Percentiles rank a stretch among this genome's conserved stretches.
Evolutionary conservation across 73 alveolate genomes (phyloP).

Genomic region (Durusdinium trenchii): DNA sequence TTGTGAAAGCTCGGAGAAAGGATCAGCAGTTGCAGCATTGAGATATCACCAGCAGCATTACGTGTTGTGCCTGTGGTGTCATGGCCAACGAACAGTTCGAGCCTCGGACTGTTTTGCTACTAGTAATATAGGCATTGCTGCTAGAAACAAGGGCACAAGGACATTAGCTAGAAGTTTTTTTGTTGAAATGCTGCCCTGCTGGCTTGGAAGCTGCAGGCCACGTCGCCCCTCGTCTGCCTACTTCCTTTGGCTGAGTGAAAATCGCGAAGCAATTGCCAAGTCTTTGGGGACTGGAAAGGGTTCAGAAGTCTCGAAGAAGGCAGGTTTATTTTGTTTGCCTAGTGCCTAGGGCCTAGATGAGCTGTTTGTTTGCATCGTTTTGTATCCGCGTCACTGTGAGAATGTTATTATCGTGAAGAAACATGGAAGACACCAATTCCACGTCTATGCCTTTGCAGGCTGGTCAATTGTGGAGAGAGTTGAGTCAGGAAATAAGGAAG

Average conservation of each 20-base stretch:
- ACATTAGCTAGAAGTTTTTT: not conserved
- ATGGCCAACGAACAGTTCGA: conserved; percentile 54
- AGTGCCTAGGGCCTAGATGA: too few species aligned
- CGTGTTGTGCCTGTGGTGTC: not conserved
- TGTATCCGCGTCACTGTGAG: not conserved
- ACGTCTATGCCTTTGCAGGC: not conserved
- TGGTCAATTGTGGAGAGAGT: conserved; percentile 22
- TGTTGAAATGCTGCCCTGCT: not conserved
- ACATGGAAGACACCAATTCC: not conserved
- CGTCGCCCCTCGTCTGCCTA: conserved; percentile 47
- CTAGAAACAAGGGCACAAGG: not conserved
- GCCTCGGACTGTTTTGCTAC: not conserved
- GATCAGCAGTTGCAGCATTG: too few species aligned
- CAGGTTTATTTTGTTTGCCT: not conserved
- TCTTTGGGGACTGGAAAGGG: conserved; percentile 36
- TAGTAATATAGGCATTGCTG: not conserved
- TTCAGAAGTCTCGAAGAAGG: conserved; percentile 47
- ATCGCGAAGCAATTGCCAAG: conserved; percentile 47
- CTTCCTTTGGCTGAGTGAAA: conserved; percentile 26
- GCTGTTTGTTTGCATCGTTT: too few species aligned
- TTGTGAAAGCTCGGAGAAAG: too few species aligned
- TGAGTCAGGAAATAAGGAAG: not conserved
- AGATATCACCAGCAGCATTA: too few species aligned
- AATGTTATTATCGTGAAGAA: not conserved
- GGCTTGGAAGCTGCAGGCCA: conserved; percentile 9